Conservation (phyloP, 2,329 filamentous ascomycete species). For the Apiospora arundinis region DNA sequence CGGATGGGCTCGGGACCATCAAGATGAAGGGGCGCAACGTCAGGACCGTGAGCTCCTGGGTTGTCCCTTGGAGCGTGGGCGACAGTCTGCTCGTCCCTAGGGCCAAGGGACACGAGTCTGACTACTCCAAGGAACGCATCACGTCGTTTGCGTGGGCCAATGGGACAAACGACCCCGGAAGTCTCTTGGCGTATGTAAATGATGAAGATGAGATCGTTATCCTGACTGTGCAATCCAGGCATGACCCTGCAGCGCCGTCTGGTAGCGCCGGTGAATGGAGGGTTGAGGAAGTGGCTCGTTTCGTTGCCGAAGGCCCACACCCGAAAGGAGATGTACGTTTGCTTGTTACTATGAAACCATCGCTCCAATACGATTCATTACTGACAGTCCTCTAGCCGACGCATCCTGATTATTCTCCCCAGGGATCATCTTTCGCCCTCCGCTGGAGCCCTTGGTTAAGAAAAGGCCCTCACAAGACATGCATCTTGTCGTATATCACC, state of each 20-base stretch:
- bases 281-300: constrained; percentile 57
- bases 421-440: constrained; percentile 56
- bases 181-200: constrained; percentile 58
- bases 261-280: constrained; percentile 48
- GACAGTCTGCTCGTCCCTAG: constrained; percentile 57
- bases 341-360: too few relatives aligned
- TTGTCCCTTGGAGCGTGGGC: constrained; percentile 62
- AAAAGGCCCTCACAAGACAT: constrained; percentile 42
- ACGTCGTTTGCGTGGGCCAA: constrained; percentile 60
- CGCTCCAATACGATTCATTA: not conserved
- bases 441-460: constrained; percentile 62
- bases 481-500: constrained; percentile 57
- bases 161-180: constrained; percentile 47
- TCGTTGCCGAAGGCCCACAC: constrained; percentile 55
- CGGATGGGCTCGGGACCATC: constrained; percentile 32
- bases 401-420: constrained; percentile 57
- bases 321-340: constrained; percentile 35
- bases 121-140: constrained; percentile 47
- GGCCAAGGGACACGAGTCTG: constrained; percentile 37
- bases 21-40: constrained; percentile 43
- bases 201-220: constrained; percentile 57
- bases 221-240: constrained; percentile 52
- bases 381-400: constrained; percentile 30
- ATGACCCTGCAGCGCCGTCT: constrained; percentile 32
- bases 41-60: constrained; percentile 55